Evolutionary conservation across 1,284 basidiomycete genomes (phyloP).

Genomic region (Ceratobasidium sp.): DNA sequence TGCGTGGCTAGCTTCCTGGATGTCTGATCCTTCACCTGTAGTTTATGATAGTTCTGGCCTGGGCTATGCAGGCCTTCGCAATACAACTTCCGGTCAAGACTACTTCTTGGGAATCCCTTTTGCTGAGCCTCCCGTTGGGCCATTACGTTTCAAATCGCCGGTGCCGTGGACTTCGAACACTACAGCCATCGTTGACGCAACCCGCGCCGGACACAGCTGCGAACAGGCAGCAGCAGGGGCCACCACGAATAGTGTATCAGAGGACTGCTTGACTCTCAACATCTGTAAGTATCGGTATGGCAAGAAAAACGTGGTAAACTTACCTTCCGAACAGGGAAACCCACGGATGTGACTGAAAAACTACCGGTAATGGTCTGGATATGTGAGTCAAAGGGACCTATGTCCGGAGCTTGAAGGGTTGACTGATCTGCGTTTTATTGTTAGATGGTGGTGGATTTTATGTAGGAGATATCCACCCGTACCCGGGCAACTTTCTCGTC

Average conservation of each 20-base stretch:
- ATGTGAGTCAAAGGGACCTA: too few species aligned
- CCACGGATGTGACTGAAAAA: too few species aligned
- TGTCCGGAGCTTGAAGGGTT: too few species aligned
- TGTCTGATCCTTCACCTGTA: background rate
- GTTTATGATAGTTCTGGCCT: slow-evolving; percentile 9
- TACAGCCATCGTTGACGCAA: slow-evolving; percentile 1
- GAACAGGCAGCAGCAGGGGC: slow-evolving; percentile 1
- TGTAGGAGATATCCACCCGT: too few species aligned
- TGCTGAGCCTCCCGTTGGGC: slow-evolving; percentile 43
- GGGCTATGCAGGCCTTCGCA: slow-evolving; percentile 22
- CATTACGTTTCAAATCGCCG: slow-evolving; percentile 37
- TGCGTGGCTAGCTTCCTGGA: background rate
- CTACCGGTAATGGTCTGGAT: too few species aligned
- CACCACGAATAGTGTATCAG: slow-evolving; percentile 49
- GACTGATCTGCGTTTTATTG: background rate
- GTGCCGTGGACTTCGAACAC: slow-evolving; percentile 4
- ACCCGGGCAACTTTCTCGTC: too few species aligned
- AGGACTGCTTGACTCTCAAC: slow-evolving; percentile 61
- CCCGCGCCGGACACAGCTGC: slow-evolving; percentile 11
- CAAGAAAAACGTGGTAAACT: background rate
- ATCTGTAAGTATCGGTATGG: slow-evolving; percentile 51
- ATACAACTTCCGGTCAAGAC: slow-evolving; percentile 32
- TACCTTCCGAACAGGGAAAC: too few species aligned
- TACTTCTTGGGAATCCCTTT: slow-evolving; percentile 46
- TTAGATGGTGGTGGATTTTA: too few species aligned